Percentiles rank a stretch among this genome's conserved stretches.
phyloP scores from a whole-genome alignment of 1,139 yeast species.

The Saccharomyces hybrid region DNA sequence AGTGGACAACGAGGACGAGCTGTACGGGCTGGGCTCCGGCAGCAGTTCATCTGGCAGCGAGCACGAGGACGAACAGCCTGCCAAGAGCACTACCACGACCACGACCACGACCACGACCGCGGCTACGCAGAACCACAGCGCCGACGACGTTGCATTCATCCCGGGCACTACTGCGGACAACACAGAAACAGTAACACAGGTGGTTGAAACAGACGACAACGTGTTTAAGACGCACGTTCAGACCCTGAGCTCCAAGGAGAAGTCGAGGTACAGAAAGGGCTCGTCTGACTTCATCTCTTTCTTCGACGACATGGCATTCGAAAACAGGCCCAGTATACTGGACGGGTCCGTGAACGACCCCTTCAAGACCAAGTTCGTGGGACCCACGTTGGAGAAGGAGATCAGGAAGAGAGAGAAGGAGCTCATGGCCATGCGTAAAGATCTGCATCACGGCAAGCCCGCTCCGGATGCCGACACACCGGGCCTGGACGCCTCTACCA shows the following conservation, averaged over 20 bases:
- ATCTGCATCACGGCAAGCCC: slow-evolving; percentile 3
- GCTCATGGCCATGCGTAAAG: slow-evolving; percentile 7
- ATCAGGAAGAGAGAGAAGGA: slow-evolving; percentile 14
- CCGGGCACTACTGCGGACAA: too few relatives aligned
- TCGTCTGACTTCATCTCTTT: slow-evolving; percentile 31
- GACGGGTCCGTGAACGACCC: slow-evolving; percentile 37
- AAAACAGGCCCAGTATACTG: slow-evolving; percentile 41
- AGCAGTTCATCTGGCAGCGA: neutral
- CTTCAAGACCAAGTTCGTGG: slow-evolving; percentile 22
- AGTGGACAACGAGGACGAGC: slow-evolving; percentile 23
- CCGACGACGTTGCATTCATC: neutral
- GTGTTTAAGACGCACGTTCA: too few relatives aligned
- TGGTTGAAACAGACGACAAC: too few relatives aligned
- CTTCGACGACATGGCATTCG: slow-evolving; percentile 42
- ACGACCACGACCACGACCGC: too few relatives aligned
- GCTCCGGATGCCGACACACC: slow-evolving; percentile 32
- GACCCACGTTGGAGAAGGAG: slow-evolving; percentile 27
- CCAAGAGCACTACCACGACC: too few relatives aligned
- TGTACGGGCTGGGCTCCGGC: neutral
- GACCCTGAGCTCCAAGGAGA: neutral
- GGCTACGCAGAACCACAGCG: slow-evolving; percentile 1
- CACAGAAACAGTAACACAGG: too few relatives aligned
- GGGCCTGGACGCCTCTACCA: too few relatives aligned
- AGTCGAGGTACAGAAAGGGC: slow-evolving; percentile 9
- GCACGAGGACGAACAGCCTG: neutral